Evolutionary conservation across 257 asterid genomes (phyloP), one percentile per base, ranked within the genome.

Genomic region (Solanum lycopersicoides): DNA sequence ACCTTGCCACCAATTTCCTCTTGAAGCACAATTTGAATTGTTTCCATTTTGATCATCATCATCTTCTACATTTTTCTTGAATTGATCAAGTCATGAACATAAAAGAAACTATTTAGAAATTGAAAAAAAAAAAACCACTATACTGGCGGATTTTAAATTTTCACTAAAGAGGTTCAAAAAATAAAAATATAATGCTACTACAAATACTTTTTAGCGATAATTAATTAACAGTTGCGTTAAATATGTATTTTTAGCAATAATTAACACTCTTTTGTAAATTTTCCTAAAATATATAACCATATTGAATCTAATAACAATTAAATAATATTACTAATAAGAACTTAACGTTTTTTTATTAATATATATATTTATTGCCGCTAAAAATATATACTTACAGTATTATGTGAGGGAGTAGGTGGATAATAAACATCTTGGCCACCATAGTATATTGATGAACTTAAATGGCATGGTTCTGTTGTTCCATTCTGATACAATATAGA

Each of bases 1-100:
- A 93, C 97, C 98, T 91, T 94, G 91, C 98, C 98, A 95, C 98
- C 98, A 96, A 83, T 96, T 93, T 89, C 99, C 98, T 91, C 98
- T 91, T 4, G 98, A 92, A 77, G 96, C 98, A 84, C 91, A 80
- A 34, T 88, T 91, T 34, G 93, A 85, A 85, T 91, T 92, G 86
- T 91, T 89, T 39, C 92, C 97, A 86, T 91, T 91, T n/a, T 87
- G 90, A 71, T 93, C 94, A 87, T 75, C 92, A 41, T 87, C 92
- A 30, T 42, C 91, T 16, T 91, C 95, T 80, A 15, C 85, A 47
- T 93, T 93, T 87, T 91, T 94, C 89, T 91, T 91, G 60, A 86
- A 60, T 97, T 94, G 93, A 44, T 44, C 72, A 56, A 59, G 69
- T 73, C 34, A 71, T 34, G 42, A 32, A 28, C 3, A 47, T 53